Base-by-base conservation (phyloP, 805 yeast species). In the Saccharomyces kudriavzevii region DNA sequence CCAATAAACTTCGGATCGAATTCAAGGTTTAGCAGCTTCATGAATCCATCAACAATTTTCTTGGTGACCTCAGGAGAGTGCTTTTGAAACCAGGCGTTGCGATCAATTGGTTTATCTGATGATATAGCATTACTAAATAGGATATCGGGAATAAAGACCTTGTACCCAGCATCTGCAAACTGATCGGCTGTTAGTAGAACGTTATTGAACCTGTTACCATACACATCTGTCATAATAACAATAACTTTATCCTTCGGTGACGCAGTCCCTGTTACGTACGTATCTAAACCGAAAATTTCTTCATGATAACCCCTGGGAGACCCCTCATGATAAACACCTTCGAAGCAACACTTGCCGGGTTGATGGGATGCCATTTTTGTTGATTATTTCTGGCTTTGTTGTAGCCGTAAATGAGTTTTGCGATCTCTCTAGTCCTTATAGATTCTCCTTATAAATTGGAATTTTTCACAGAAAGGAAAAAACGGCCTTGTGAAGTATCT, bases 71-170 rank as follows among this genome's bases (percentile, higher is more conserved):
- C 82, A 45, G 63, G 65, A n/a, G 68, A 54, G 70, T 87, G 94
- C 9, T 67, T 73, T 14, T 61, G 63, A 26, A 77, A 58, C 95
- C 96, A 89, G 0, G 61, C 65, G 20, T 72, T 60, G 47, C 68
- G 54, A 20, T 67, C 68, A 11, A 64, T 62, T 2, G 56, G 53
- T 3, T 60, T 69, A 47, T 56, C 59, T n/a, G 60, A 14, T 43
- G 60, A 52, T 52, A 71, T 77, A 45, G 77, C 73, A 25, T 75
- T 76, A 35, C 79, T 80, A 28, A 78, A 69, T 60, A 88, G 76
- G 55, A 87, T 75, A 68, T 89, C 96, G n/a, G 96, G 96, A 31
- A 85, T 70, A 48, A 84, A 73, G 1, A 85, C 91, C 47, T 77
- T 79, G 71, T 77, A 88, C 25, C 89, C 88, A 6, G 67, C 67